Base-by-base conservation (phyloP, 371 early-diverging fungal genomes). In the Apophysomyces sp. region DNA sequence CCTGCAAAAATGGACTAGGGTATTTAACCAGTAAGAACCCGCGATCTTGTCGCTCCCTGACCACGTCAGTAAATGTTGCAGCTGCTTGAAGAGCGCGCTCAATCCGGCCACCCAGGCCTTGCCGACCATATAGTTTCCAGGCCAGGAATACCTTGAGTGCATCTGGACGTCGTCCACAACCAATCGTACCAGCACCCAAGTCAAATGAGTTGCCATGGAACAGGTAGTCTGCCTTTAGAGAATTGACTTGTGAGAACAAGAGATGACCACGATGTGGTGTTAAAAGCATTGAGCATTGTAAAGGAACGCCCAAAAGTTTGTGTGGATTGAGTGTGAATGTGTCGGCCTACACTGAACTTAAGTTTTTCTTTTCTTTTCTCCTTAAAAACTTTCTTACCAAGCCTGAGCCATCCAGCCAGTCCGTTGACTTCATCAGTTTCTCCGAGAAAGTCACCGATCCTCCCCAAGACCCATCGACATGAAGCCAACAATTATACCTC, bases 381-480 rank as follows among this genome's bases (percentile, higher is more conserved):
- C 12, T 34, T 53, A 28, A 39, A 41, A 40, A 34, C 21, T 4
- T 16, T 52, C 63, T 51, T 74, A 84, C 83, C 70, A 83, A 49
- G 51, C 77, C 70, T 7, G 85, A 72, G 49, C 89, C 83, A 52
- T 84, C 72, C 2, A 87, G 62, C 66, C 88, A 74, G 60, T 79
- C 65, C 49, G 56, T 61, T 28, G 78, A 67, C 11, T 76, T 68
- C 4, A 75, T 69, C 0, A 73, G 68, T 7, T 54, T 63, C 8
- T 73, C 61, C 21, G 85, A 86, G 68, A 94, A 90, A 9, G 87
- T 65, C 0, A 85, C 81, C n/a, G 87, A 83, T 6, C 93, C 93
- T 60, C 94, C 94, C 90, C 92, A 94, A 27, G 90, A 89, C 4
- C 87, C 95, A 65, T 95, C 95, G 4, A 92, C 82, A 59, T 95